These are phyloP conservation scores for Psophocarpus tetragonolobus DNA, from an alignment of 306 rosid species.

Conservation along the genomic window DNA sequence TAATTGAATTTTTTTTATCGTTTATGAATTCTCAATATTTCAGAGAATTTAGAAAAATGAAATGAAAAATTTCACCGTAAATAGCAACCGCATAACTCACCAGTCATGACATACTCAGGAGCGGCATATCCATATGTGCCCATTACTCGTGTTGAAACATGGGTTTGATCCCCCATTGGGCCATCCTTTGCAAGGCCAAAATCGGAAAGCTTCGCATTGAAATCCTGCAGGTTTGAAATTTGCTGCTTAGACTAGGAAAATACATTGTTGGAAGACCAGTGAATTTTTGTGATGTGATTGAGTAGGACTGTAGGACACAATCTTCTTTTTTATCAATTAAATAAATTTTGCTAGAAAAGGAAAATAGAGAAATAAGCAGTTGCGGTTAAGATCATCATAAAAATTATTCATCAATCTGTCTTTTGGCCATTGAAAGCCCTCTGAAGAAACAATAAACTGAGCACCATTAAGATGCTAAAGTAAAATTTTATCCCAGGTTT, in stretches of 20 bases:
- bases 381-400: background rate
- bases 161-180: slow-evolving; percentile 97
- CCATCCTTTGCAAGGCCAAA: slow-evolving; percentile 98
- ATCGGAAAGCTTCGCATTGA: slow-evolving; percentile 90
- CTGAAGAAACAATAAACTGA: slow-evolving; percentile 3
- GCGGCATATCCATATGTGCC: slow-evolving; percentile 97
- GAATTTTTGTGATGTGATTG: background rate
- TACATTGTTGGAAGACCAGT: background rate
- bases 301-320: background rate
- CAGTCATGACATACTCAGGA: slow-evolving; percentile 95
- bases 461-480: slow-evolving; percentile 25
- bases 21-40: background rate
- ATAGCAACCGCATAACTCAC: slow-evolving; percentile 49
- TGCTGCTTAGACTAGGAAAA: background rate
- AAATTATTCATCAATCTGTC: slow-evolving; percentile 1
- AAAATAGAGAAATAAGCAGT: background rate
- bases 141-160: slow-evolving; percentile 96
- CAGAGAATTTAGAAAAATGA: background rate
- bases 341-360: background rate
- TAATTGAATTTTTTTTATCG: background rate
- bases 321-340: slow-evolving; percentile 3
- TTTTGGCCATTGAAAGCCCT: background rate
- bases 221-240: slow-evolving; percentile 54
- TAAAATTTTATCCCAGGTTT: background rate
- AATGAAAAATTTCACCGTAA: slow-evolving; percentile 15